A percentile compares a stretch with the other conserved stretches of the same genome.
phyloP scores from a whole-genome alignment of 495 filamentous ascomycete genomes.

The Podospora sp. region DNA sequence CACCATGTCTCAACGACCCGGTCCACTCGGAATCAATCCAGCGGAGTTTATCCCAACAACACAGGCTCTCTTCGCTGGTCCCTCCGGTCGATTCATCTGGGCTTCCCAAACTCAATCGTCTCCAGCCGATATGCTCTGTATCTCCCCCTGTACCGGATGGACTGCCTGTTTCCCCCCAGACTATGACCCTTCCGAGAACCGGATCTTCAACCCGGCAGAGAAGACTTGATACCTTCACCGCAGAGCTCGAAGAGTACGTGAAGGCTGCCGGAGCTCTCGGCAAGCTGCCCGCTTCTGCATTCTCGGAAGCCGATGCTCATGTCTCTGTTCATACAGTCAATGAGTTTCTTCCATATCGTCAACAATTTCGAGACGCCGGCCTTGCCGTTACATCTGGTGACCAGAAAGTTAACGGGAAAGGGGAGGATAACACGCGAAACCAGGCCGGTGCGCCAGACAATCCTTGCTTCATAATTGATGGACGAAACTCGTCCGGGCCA shows the following conservation, averaged over 20 bases:
- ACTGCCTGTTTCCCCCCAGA: background rate
- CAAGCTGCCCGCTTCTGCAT: slow-evolving; percentile 33
- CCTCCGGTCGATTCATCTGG: slow-evolving; percentile 22
- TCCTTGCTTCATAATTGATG: slow-evolving; percentile 15
- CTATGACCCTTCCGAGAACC: slow-evolving; percentile 21
- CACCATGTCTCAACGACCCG: slow-evolving; percentile 35
- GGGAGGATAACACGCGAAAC: background rate
- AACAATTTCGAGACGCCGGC: slow-evolving; percentile 49
- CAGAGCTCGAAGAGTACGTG: slow-evolving; percentile 46
- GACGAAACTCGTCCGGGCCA: slow-evolving; percentile 1
- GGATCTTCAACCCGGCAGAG: slow-evolving; percentile 43
- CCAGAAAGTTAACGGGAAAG: slow-evolving; percentile 29
- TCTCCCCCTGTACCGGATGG: too few relatives aligned
- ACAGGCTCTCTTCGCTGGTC: slow-evolving; percentile 37
- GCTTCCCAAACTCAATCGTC: background rate
- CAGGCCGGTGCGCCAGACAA: slow-evolving; percentile 6
- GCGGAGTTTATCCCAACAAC: slow-evolving; percentile 42
- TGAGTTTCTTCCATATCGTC: slow-evolving; percentile 47
- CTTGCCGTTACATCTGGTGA: slow-evolving; percentile 54
- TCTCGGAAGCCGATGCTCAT: slow-evolving; percentile 33
- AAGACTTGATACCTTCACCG: slow-evolving; percentile 43
- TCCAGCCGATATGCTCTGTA: background rate
- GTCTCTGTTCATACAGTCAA: slow-evolving; percentile 48
- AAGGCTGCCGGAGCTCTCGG: slow-evolving; percentile 31
- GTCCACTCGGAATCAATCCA: slow-evolving; percentile 40